Evolutionary conservation across 805 yeast species (phyloP), one percentile per base, ranked within the genome.

Genomic region (Millerago galiae): DNA sequence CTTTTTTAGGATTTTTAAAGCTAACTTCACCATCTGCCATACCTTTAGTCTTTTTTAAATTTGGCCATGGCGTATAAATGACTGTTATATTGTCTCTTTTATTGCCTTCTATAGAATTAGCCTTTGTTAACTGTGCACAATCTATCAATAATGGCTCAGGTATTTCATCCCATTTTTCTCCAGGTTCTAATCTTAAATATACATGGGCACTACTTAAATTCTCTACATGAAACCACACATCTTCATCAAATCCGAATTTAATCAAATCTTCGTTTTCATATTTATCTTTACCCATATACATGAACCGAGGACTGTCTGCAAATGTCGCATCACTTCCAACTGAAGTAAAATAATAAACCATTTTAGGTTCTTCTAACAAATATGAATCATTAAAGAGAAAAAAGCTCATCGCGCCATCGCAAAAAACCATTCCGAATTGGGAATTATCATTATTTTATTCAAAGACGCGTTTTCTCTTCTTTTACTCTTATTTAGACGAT

Each of bases 21-120:
- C 85, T 75, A 7, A 85, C 95, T 38, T 87, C 86, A 4, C 95
- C 95, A 5, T 75, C 76, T 37, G 76, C 87, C 93, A 83, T 84
- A 26, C 75, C 74, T 12, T 81, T 81, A 40, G 77, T 77, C 50
- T 81, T 81, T 34, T 73, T 68, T 42, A 85, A 65, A 55, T 85
- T 85, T 21, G 72, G 69, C 71, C 86, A 85, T 1, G 90, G 88
- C 0, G 95, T 85, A 52, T 77, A 77, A 33, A 85, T 73, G 8
- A 85, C 73, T 2, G 81, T 76, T 45, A 83, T 67, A 51, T 80
- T 80, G 54, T 77, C 77, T 50, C 75, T 60, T 54, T 85, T 85
- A 61, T 80, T 83, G 12, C 86, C 93, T 54, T 79, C 77, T 30
- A 84, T 83, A 5, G 90, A 82, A 57, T 81, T 81, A 10, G 86